Conservation (phyloP, 1,284 basidiomycete species). For the Trichosporon ovoides region DNA sequence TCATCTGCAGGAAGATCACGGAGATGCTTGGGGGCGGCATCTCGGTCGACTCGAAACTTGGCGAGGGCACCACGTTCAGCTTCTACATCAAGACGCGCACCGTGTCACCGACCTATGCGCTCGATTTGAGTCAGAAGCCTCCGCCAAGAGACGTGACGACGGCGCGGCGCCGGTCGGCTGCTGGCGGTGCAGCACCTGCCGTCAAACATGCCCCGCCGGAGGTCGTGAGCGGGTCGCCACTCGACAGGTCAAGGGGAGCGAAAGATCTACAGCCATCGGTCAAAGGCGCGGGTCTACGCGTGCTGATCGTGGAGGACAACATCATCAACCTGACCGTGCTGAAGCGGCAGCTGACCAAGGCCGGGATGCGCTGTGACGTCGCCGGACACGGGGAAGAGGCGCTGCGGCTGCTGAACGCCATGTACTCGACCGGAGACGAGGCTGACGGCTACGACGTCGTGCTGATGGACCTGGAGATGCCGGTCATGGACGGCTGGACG, state of each 20-base stretch:
- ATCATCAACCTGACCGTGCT: conserved; percentile 48
- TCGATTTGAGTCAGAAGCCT: not conserved
- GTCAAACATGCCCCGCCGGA: not conserved
- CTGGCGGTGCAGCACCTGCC: not conserved
- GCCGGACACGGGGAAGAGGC: conserved; percentile 45
- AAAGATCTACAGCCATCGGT: not conserved
- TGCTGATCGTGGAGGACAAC: conserved; percentile 41
- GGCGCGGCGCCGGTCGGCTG: not conserved
- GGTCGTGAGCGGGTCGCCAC: not conserved
- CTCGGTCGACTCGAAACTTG: conserved; percentile 26
- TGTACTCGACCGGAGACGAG: not conserved
- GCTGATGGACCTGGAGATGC: conserved; percentile 35
- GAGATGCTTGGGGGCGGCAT: conserved; percentile 35
- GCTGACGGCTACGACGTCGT: conserved; percentile 20
- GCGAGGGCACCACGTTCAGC: conserved; percentile 47
- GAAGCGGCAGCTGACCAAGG: conserved; percentile 40
- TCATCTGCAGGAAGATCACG: conserved; percentile 32
- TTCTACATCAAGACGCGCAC: conserved; percentile 31
- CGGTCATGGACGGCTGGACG: conserved; percentile 46
- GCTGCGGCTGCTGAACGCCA: conserved; percentile 26
- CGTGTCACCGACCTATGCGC: not conserved
- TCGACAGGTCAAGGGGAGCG: too few species aligned
- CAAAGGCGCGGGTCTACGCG: conserved; percentile 1
- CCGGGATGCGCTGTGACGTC: conserved; percentile 31
- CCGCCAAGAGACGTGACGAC: not conserved